Evolutionary conservation across 768 basidiomycete genomes (phyloP).

Genomic region (Phaeotremella skinneri): DNA sequence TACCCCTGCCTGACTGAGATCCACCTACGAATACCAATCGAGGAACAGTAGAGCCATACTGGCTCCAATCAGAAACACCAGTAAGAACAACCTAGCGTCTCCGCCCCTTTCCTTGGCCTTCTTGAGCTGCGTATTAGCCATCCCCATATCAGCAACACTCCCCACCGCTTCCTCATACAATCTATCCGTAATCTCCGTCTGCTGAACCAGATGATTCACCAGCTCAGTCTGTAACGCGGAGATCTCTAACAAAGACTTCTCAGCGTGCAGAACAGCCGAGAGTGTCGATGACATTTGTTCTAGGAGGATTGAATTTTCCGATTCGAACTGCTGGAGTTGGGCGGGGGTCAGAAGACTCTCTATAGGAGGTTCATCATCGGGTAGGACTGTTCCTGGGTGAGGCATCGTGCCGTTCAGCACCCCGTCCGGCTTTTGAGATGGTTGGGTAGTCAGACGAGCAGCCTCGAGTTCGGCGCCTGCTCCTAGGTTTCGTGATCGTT

Average conservation of each 20-base stretch:
- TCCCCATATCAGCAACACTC: constrained; percentile 77
- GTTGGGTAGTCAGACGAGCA: constrained; percentile 12
- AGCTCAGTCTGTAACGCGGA: constrained; percentile 89
- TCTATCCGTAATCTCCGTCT: constrained; percentile 89
- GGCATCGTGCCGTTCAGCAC: neutral
- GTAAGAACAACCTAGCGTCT: constrained; percentile 82
- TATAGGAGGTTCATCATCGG: constrained; percentile 61
- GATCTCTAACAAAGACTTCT: constrained; percentile 87
- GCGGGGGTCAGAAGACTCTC: constrained; percentile 28
- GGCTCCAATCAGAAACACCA: constrained; percentile 88
- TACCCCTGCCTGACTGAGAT: too few species aligned
- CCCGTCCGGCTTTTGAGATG: neutral
- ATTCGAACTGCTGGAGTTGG: constrained; percentile 81
- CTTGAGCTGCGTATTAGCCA: constrained; percentile 83
- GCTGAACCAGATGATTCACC: constrained; percentile 77
- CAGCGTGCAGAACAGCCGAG: constrained; percentile 85
- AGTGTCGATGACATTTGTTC: constrained; percentile 80
- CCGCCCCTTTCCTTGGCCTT: constrained; percentile 83
- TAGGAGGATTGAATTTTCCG: constrained; percentile 83
- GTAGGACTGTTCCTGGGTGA: constrained; percentile 59
- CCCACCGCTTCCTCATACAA: constrained; percentile 92
- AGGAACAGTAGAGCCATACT: constrained; percentile 87
- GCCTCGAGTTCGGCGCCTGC: constrained; percentile 57
- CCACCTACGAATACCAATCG: constrained; percentile 69
- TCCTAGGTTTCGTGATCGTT: constrained; percentile 77